A percentile compares a stretch with the other conserved stretches of the same genome.
phyloP scores from a whole-genome alignment of 208 protist species.

The Balamuthia mandrillaris region DNA sequence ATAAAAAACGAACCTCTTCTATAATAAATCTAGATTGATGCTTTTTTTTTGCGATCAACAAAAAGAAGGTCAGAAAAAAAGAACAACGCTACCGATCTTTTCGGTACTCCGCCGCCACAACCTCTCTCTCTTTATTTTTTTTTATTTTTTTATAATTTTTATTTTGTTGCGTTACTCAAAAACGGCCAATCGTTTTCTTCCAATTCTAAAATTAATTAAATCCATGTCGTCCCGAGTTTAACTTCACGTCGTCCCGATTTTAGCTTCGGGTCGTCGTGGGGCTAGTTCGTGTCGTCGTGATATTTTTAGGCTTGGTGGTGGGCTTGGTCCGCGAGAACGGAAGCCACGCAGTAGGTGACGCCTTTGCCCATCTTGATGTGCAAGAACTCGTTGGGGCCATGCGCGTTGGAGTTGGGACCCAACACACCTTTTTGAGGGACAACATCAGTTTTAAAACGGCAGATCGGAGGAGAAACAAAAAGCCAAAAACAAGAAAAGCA shows the following conservation, averaged over 20 bases:
- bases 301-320: background rate
- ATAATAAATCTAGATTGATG: too few species aligned
- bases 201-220: too few species aligned
- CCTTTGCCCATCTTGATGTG: constrained; percentile 84
- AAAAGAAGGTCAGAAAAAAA: too few species aligned
- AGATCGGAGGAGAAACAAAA: background rate
- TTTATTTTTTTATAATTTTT: background rate
- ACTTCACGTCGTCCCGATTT: too few species aligned
- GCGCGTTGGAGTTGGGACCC: constrained; percentile 71
- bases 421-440: background rate
- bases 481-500: background rate
- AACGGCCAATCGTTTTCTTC: too few species aligned
- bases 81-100: background rate
- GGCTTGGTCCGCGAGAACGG: constrained; percentile 66
- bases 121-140: background rate
- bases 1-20: background rate
- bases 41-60: too few species aligned
- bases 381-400: constrained; percentile 92
- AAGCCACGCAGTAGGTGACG: constrained; percentile 76
- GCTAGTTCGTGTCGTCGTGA: too few species aligned
- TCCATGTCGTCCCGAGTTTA: too few species aligned
- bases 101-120: background rate
- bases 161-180: background rate
- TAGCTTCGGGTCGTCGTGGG: too few species aligned
- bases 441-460: background rate